phyloP scores from a whole-genome alignment of 495 filamentous ascomycete genomes.

The Astrothelium macrocarpum region DNA sequence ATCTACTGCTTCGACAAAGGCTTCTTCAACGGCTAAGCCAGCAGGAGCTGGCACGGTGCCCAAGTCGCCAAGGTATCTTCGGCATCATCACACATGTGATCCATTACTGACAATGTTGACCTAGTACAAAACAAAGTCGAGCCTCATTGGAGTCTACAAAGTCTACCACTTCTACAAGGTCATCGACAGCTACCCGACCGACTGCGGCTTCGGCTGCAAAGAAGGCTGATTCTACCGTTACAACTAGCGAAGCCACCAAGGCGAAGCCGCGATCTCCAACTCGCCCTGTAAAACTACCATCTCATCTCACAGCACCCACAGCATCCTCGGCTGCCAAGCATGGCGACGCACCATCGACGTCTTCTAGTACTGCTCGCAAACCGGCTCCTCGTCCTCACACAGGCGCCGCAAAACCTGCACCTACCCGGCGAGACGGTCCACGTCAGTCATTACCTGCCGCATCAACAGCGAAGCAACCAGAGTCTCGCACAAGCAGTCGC shows the following conservation, averaged over 20 bases:
- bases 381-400: constrained; percentile 20
- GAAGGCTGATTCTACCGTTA: constrained; percentile 1
- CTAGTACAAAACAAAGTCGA: constrained; percentile 1
- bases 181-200: constrained; percentile 4
- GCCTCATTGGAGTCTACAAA: constrained; percentile 8
- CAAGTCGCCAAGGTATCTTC: neutral
- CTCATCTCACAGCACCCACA: constrained; percentile 34
- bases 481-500: constrained; percentile 21
- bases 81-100: neutral
- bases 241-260: constrained; percentile 20
- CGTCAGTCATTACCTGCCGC: constrained; percentile 17
- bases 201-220: constrained; percentile 21
- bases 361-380: constrained; percentile 12
- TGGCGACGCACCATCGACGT: constrained; percentile 14
- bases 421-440: constrained; percentile 19
- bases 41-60: constrained; percentile 7
- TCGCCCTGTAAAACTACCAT: constrained; percentile 29
- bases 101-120: neutral
- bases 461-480: constrained; percentile 21
- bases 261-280: constrained; percentile 30
- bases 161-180: neutral
- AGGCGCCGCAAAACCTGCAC: constrained; percentile 12
- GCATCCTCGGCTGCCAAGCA: constrained; percentile 32
- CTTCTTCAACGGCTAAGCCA: constrained; percentile 21
- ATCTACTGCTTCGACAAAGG: neutral